phyloP scores from a whole-genome alignment of 345 rosid genomes.

The Brassica carinata region DNA sequence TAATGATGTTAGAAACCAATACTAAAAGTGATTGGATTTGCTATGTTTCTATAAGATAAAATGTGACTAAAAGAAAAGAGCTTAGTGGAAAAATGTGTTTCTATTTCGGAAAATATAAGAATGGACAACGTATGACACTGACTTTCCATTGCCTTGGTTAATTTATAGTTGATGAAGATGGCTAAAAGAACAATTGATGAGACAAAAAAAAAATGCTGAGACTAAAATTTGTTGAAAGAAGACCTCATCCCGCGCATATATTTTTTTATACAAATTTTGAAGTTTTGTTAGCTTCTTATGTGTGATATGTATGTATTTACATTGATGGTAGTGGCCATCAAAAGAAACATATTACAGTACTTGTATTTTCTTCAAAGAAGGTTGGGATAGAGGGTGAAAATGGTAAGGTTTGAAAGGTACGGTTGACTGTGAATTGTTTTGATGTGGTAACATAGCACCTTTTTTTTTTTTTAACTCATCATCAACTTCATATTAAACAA shows the following conservation, averaged over 20 bases:
- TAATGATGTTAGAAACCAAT: not conserved
- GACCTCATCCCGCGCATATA: not conserved
- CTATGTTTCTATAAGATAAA: not conserved
- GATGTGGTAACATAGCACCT: too few species aligned
- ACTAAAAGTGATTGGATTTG: not conserved
- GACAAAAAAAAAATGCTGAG: not conserved
- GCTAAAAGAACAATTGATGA: too few species aligned
- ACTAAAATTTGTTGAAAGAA: not conserved
- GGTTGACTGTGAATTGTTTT: too few species aligned
- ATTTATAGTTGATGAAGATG: not conserved
- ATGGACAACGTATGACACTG: not conserved
- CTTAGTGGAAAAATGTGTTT: not conserved
- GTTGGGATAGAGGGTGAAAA: too few species aligned
- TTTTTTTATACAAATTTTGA: too few species aligned
- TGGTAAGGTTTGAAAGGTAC: too few species aligned
- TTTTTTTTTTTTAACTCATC: not conserved
- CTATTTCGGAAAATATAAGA: not conserved
- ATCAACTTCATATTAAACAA: not conserved
- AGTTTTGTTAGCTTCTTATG: not conserved
- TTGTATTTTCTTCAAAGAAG: too few species aligned
- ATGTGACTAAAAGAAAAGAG: not conserved
- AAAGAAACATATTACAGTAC: too few species aligned
- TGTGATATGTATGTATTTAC: too few species aligned
- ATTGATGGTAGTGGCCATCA: too few species aligned
- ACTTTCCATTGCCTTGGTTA: not conserved